Base-by-base conservation (phyloP, 495 filamentous ascomycete species). In the Massariosphaeria phaeospora region DNA sequence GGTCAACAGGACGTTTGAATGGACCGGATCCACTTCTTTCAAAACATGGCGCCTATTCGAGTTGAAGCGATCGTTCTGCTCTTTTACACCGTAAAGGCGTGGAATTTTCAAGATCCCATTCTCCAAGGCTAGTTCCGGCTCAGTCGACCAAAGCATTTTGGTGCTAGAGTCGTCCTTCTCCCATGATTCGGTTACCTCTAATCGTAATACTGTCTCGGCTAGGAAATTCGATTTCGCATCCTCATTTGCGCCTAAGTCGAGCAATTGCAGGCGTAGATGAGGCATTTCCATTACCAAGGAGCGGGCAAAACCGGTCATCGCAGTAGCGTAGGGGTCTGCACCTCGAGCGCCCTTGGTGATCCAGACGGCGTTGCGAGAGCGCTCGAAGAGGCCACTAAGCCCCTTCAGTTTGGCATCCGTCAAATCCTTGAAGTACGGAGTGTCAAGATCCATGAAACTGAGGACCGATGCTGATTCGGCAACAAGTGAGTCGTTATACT, bases 291-390 rank as follows among this genome's bases (percentile, higher is more conserved):
- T 4, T 2, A 20, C 47, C 2, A 47, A 29, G 10, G 27, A 18
- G 17, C 41, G 51, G 11, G 29, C 27, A 36, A 56, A 48, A 26
- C 23, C 43, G 13, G 48, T 29, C n/a, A 18, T 55, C 8, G 44
- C 35, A 33, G 33, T 48, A 2, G 29, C 24, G 13, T 48, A 56
- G 3, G 42, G 52, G 1, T 41, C 4, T n/a, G 10, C 33, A 33
- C 11, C 12, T 2, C 11, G 11, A 8, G 58, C 49, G 10, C 70
- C 70, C 20, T 59, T 45, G 0, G 69, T 70, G 0, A 73, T 66
- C 70, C 72, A 74, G 11, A 75, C 55, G 10, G 71, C 13, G 1
- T 25, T 50, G 1, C 27, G 39, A 1, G 51, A 51, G 6, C 46
- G 31, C 17, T 11, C 30, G 11, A 55, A 52, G 7, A 73, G 31